These are phyloP conservation scores for Puccinia brachypodii DNA, from an alignment of 1,284 basidiomycete genomes.

Conservation along the genomic window DNA sequence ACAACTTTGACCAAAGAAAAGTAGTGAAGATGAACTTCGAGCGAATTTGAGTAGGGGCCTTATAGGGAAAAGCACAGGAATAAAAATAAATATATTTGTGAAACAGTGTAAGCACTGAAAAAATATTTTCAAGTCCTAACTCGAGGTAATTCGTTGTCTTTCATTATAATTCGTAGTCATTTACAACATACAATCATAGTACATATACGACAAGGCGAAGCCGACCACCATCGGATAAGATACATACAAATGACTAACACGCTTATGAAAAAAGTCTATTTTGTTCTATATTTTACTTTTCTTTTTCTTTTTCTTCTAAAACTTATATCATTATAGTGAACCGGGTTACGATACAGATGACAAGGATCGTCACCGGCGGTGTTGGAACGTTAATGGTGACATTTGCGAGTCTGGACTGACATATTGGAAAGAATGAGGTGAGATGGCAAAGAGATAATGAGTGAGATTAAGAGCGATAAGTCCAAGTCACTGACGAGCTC, in stretches of 20 bases:
- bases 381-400: too few species aligned
- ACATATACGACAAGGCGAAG: background rate
- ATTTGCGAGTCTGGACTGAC: too few species aligned
- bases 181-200: constrained; percentile 28
- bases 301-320: background rate
- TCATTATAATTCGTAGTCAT: constrained; percentile 19
- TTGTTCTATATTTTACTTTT: background rate
- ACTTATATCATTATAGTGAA: background rate
- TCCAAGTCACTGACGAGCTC: background rate
- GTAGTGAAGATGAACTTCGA: too few species aligned
- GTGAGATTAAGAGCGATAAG: too few species aligned
- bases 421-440: background rate
- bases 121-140: too few species aligned
- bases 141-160: too few species aligned
- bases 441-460: background rate
- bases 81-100: too few species aligned
- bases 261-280: background rate
- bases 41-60: too few species aligned
- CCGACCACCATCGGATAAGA: too few species aligned
- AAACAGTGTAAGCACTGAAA: too few species aligned
- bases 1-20: too few species aligned
- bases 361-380: background rate
- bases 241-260: background rate
- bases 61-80: too few species aligned
- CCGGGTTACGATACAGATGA: background rate